Base-by-base conservation (phyloP, 306 rosid species). In the Inga oerstediana region DNA sequence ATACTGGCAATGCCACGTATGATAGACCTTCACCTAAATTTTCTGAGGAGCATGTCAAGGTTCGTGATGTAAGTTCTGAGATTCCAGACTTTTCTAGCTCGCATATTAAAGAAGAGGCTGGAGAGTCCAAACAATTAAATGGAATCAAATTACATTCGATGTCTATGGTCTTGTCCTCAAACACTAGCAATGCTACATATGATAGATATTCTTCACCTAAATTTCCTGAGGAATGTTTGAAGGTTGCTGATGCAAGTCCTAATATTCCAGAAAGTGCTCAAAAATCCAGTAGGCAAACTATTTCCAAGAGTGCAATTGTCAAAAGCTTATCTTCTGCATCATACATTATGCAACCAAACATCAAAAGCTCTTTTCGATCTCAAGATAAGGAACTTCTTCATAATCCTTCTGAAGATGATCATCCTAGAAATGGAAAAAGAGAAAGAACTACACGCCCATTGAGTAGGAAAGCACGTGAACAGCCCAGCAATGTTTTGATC, bases 251-350 rank as follows among this genome's bases (percentile, higher is more conserved):
- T 54, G 77, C 68, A 59, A 86, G 83, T 83, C n/a, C 19, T 79
- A 78, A 78, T 83, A 52, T 79, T 83, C 84, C 74, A 82, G 88
- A 89, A 84, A 84, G 56, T 61, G 77, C 52, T 77, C 87, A 80
- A 82, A 74, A 80, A 64, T 74, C 78, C n/a, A 12, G 5, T 12
- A 73, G 13, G 54, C 65, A 44, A 35, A 83, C 75, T 71, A 79
- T 72, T 73, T 81, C 82, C 37, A 44, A 66, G 30, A 82, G 69
- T 59, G 67, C 34, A 80, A 51, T 69, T 44, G 81, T 78, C 77
- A 82, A 80, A 85, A 61, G 59, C 74, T 45, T 75, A 81, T 81
- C 89, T 34, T 80, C 90, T 46, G 66, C 86, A 62, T 59, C 65
- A 54, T 64, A 82, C 74, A 64, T 56, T 67, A 51, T 3, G 74